These are phyloP conservation scores for Diaporthe citrichinensis DNA, from an alignment of 2,329 filamentous ascomycete genomes.

Conservation along the genomic window DNA sequence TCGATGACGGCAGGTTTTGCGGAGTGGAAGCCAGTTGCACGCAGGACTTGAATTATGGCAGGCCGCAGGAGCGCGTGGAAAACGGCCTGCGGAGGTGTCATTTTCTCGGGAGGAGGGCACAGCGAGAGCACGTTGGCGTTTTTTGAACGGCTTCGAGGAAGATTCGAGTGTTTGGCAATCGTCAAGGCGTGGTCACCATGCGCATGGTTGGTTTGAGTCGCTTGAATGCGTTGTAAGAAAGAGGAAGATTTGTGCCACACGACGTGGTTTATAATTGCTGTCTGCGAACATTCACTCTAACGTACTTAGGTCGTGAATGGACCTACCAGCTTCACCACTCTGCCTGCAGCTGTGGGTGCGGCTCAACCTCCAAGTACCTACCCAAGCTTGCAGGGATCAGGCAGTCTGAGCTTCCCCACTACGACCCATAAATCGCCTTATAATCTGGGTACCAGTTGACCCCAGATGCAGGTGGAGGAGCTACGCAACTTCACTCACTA, in stretches of 20 bases:
- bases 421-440: neutral
- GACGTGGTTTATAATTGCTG: neutral
- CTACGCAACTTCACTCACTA: neutral
- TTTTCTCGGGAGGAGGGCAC: conserved; percentile 46
- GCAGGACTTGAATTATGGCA: conserved; percentile 89
- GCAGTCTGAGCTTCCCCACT: neutral
- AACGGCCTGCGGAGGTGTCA: conserved; percentile 63
- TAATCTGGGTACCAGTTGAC: conserved; percentile 19
- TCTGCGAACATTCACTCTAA: neutral
- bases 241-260: neutral
- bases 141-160: neutral
- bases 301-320: neutral
- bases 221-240: neutral
- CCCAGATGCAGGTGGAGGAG: conserved; percentile 16
- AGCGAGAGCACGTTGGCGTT: neutral
- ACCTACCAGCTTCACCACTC: conserved; percentile 14
- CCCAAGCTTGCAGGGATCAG: conserved; percentile 6
- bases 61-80: conserved; percentile 87
- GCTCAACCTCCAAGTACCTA: neutral
- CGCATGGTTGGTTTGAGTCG: neutral
- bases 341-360: conserved; percentile 13
- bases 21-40: conserved; percentile 89
- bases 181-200: neutral
- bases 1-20: conserved; percentile 87
- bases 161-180: neutral